phyloP scores from a whole-genome alignment of 768 basidiomycete genomes.

The Rhodosporidiobolus sp. region DNA sequence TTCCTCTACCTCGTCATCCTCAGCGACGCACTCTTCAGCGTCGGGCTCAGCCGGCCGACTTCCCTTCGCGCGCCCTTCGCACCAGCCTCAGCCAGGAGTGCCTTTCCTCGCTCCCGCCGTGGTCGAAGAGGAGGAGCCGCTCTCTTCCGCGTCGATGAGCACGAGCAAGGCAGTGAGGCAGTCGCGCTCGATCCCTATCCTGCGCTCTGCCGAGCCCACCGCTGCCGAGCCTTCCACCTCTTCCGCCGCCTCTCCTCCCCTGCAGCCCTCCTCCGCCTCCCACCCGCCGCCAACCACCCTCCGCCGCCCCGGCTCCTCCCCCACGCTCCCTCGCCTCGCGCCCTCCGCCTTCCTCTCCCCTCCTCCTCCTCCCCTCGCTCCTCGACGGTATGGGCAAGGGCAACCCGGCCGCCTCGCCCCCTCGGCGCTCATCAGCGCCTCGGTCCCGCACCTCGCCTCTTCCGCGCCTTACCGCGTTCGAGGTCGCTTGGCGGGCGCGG shows the following conservation, averaged over 20 bases:
- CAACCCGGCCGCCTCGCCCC: neutral
- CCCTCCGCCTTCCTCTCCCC: neutral
- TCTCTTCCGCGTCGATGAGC: neutral
- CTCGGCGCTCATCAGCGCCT: neutral
- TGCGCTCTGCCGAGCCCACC: slow-evolving; percentile 1
- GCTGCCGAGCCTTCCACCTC: neutral
- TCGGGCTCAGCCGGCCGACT: slow-evolving; percentile 2
- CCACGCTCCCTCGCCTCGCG: neutral
- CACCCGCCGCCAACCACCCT: no score
- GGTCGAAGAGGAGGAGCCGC: neutral
- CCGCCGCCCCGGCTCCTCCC: neutral
- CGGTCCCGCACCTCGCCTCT: no score
- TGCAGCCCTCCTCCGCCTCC: neutral
- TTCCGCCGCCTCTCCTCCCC: no score
- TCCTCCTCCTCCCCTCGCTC: neutral
- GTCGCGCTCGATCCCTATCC: slow-evolving; percentile 30
- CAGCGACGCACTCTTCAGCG: neutral
- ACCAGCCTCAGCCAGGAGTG: neutral
- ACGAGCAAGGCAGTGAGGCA: neutral
- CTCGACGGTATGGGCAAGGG: neutral
- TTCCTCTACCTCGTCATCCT: neutral
- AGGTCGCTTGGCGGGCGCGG: neutral
- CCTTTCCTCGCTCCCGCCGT: neutral
- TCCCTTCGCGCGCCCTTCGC: slow-evolving; percentile 23
- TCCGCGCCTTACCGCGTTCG: no score